Conservation (phyloP, 2,329 filamentous ascomycete genomes). For the Hypoxylon sp. region DNA sequence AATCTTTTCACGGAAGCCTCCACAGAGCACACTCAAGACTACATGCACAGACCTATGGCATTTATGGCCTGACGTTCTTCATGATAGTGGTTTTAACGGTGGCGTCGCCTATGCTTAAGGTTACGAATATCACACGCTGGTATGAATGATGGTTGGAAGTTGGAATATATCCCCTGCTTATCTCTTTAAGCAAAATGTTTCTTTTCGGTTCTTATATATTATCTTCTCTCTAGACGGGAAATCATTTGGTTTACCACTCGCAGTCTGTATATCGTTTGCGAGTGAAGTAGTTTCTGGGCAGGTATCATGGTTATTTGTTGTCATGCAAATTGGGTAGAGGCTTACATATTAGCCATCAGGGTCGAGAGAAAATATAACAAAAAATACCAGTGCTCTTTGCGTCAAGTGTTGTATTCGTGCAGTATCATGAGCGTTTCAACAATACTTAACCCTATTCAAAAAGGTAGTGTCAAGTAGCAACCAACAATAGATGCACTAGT, state of each 20-base stretch:
- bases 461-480: neutral
- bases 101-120: neutral
- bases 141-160: neutral
- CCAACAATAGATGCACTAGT: too few relatives aligned
- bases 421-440: neutral
- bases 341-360: neutral
- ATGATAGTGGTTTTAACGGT: neutral
- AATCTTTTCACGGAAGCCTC: conserved; percentile 6
- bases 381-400: neutral
- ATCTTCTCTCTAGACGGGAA: neutral
- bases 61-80: conserved; percentile 4
- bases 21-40: conserved; percentile 1
- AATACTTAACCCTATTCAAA: neutral
- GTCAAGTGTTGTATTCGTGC: neutral
- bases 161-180: neutral
- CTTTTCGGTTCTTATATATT: neutral
- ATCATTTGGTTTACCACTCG: neutral
- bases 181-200: neutral
- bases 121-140: neutral
- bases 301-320: neutral
- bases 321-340: neutral
- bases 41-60: conserved; percentile 4
- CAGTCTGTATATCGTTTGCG: neutral
- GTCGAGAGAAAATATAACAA: neutral
- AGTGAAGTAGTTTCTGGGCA: neutral